Evolutionary conservation across 768 basidiomycete species (phyloP).

Genomic region (Termitomyces titanicus): DNA sequence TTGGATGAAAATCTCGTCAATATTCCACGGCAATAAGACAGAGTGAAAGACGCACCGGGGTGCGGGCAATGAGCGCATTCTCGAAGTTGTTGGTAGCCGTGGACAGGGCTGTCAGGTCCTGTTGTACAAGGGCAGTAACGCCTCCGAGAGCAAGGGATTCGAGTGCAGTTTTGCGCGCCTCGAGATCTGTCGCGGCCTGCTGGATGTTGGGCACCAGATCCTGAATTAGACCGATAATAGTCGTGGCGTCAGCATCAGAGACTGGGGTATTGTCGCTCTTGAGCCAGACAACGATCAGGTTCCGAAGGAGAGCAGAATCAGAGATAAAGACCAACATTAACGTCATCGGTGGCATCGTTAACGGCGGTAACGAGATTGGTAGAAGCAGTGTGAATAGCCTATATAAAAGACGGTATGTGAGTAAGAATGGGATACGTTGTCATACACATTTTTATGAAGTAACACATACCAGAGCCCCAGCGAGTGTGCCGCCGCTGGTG

Average conservation of each 20-base stretch:
- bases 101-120: conserved; percentile 24
- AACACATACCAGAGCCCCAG: conserved; percentile 23
- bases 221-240: conserved; percentile 20
- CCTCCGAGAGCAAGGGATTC: conserved; percentile 25
- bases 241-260: conserved; percentile 20
- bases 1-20: background rate
- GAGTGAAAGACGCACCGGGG: conserved; percentile 19
- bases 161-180: conserved; percentile 24
- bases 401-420: background rate
- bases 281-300: background rate
- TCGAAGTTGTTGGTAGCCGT: conserved; percentile 17
- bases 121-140: conserved; percentile 23
- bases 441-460: background rate
- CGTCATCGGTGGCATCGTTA: conserved; percentile 24
- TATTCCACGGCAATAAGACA: background rate
- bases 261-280: conserved; percentile 20
- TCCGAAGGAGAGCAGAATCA: background rate
- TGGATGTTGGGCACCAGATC: conserved; percentile 24
- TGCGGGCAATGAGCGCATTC: conserved; percentile 20
- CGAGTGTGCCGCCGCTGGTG: conserved; percentile 19
- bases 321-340: conserved; percentile 14
- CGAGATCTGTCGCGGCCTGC: conserved; percentile 18
- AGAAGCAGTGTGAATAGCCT: conserved; percentile 30
- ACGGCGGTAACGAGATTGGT: conserved; percentile 18
- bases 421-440: background rate